Evolutionary conservation across 345 rosid species (phyloP).

Genomic region (Euphorbia lathyris): DNA sequence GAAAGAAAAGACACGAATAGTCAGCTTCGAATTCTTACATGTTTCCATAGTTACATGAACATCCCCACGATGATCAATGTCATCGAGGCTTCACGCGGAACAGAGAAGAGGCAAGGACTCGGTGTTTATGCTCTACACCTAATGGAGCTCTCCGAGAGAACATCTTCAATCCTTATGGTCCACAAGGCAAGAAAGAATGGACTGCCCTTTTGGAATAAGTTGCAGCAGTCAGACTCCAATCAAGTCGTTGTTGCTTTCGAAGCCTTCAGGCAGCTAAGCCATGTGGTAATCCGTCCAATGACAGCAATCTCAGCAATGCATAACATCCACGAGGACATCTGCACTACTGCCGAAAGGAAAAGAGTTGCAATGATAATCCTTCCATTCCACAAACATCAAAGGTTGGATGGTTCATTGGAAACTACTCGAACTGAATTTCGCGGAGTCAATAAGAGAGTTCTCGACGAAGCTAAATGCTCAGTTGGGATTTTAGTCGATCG

Average conservation of each 20-base stretch:
- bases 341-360: conserved; percentile 58
- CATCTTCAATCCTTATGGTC: conserved; percentile 86
- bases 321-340: conserved; percentile 66
- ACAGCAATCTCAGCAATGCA: conserved; percentile 69
- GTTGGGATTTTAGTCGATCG: conserved; percentile 83
- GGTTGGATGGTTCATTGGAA: conserved; percentile 60
- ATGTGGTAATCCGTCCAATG: conserved; percentile 54
- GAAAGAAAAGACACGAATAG: conserved; percentile 34
- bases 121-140: conserved; percentile 87
- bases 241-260: too few species aligned
- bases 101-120: conserved; percentile 55
- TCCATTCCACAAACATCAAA: conserved; percentile 12
- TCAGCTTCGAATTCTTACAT: conserved; percentile 52
- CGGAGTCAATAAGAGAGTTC: conserved; percentile 55
- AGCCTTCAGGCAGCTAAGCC: too few species aligned
- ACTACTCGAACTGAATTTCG: conserved; percentile 50
- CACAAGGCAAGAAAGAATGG: conserved; percentile 82
- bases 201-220: conserved; percentile 80
- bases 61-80: conserved; percentile 61
- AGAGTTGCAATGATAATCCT: conserved; percentile 15
- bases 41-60: conserved; percentile 54
- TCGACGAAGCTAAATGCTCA: conserved; percentile 63
- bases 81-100: conserved; percentile 75
- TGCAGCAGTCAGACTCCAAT: conserved; percentile 9
- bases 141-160: conserved; percentile 84